Percentiles rank a stretch among this genome's conserved stretches.
Evolutionary conservation across 768 basidiomycete genomes (phyloP).

Genomic region (Mycena albidolilacea): DNA sequence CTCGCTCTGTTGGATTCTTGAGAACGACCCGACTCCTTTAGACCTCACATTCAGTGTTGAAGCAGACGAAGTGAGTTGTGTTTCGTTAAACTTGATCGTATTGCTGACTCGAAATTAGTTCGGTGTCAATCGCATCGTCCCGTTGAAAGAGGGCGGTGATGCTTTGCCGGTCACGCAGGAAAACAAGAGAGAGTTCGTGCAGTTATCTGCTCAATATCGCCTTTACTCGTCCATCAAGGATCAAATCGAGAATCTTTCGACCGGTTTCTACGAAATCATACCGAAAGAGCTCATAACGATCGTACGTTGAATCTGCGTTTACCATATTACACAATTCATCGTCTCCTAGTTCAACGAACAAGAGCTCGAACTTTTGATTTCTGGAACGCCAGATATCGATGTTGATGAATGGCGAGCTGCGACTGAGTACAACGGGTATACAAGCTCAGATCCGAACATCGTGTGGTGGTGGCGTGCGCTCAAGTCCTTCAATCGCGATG

Average conservation of each 20-base stretch:
- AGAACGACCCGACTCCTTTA: slow-evolving; percentile 90
- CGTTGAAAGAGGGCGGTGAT: slow-evolving; percentile 90
- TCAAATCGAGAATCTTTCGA: slow-evolving; percentile 91
- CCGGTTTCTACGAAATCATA: slow-evolving; percentile 97
- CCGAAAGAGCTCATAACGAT: slow-evolving; percentile 96
- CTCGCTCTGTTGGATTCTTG: slow-evolving; percentile 97
- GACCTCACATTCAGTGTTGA: slow-evolving; percentile 97
- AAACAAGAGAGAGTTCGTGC: slow-evolving; percentile 97
- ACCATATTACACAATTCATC: slow-evolving; percentile 21
- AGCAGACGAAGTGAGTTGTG: slow-evolving; percentile 85
- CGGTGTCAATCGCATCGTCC: slow-evolving; percentile 90
- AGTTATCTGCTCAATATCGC: slow-evolving; percentile 94
- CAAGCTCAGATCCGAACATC: slow-evolving; percentile 93
- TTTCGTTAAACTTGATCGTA: slow-evolving; percentile 10
- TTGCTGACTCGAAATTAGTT: slow-evolving; percentile 66
- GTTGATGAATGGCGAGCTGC: slow-evolving; percentile 97
- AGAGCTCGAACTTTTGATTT: slow-evolving; percentile 94
- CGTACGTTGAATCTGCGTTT: slow-evolving; percentile 60
- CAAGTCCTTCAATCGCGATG: slow-evolving; percentile 97
- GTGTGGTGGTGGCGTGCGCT: slow-evolving; percentile 99
- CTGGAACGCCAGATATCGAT: slow-evolving; percentile 98
- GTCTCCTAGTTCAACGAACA: slow-evolving; percentile 88
- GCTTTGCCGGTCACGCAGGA: slow-evolving; percentile 92
- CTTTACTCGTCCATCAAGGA: slow-evolving; percentile 95
- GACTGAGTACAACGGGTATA: slow-evolving; percentile 92